These are phyloP conservation scores for Ascochyta rabiei DNA, from an alignment of 2,329 filamentous ascomycete genomes.

Conservation along the genomic window DNA sequence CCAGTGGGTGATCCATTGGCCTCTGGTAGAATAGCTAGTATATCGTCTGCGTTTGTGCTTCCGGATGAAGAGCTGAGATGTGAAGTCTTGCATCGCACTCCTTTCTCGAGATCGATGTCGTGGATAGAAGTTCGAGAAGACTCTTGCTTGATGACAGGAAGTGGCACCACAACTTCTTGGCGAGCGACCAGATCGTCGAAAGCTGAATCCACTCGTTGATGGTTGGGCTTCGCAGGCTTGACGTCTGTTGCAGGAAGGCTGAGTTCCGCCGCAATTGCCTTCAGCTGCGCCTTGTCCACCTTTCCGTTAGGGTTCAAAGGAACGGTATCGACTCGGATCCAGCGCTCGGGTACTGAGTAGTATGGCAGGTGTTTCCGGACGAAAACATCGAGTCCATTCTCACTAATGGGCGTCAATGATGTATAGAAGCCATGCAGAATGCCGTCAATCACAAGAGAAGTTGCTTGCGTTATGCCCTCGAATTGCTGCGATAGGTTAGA, in stretches of 20 bases:
- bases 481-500: slow-evolving; percentile 39
- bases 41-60: slow-evolving; percentile 18
- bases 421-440: slow-evolving; percentile 60
- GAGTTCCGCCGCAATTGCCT: slow-evolving; percentile 27
- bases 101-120: slow-evolving; percentile 21
- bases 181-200: slow-evolving; percentile 14
- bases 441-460: slow-evolving; percentile 56
- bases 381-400: slow-evolving; percentile 48
- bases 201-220: slow-evolving; percentile 11
- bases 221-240: background rate
- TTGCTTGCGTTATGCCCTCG: slow-evolving; percentile 56
- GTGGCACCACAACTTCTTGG: slow-evolving; percentile 9
- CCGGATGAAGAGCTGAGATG: slow-evolving; percentile 18
- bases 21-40: slow-evolving; percentile 8
- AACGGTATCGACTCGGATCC: slow-evolving; percentile 53
- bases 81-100: slow-evolving; percentile 11
- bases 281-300: slow-evolving; percentile 59
- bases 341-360: slow-evolving; percentile 60
- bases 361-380: slow-evolving; percentile 58
- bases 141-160: background rate
- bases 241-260: slow-evolving; percentile 6
- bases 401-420: slow-evolving; percentile 38
- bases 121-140: background rate
- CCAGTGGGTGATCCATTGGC: slow-evolving; percentile 19
- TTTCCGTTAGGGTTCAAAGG: slow-evolving; percentile 63